Conservation (phyloP, 2,329 filamentous ascomycete genomes). For the Oidium heveae region DNA sequence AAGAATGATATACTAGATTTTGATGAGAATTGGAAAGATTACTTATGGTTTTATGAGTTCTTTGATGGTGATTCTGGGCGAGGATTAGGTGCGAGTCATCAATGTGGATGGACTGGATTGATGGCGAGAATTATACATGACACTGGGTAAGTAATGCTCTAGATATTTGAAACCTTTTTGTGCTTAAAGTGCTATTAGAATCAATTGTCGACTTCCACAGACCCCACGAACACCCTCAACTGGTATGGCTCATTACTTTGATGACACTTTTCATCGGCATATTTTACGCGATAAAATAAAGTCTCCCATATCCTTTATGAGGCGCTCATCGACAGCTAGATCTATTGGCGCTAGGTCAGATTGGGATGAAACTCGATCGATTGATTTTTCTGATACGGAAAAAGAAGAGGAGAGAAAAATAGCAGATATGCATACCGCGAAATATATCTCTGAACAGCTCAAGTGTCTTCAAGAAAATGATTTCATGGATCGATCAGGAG, state of each 20-base stretch:
- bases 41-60: conserved; percentile 92
- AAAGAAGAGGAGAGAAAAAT: conserved; percentile 23
- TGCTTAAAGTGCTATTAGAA: conserved; percentile 26
- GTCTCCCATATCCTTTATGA: conserved; percentile 24
- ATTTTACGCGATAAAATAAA: conserved; percentile 16
- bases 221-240: conserved; percentile 70
- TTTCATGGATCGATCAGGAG: conserved; percentile 19
- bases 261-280: conserved; percentile 53
- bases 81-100: conserved; percentile 75
- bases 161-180: conserved; percentile 1
- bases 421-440: conserved; percentile 46
- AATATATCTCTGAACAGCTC: conserved; percentile 63
- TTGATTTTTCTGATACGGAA: conserved; percentile 21
- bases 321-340: conserved; percentile 57
- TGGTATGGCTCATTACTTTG: conserved; percentile 82
- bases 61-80: conserved; percentile 83
- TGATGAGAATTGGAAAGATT: conserved; percentile 78
- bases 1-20: conserved; percentile 71
- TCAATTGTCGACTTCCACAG: conserved; percentile 75
- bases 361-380: conserved; percentile 26
- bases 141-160: conserved; percentile 44
- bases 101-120: conserved; percentile 88
- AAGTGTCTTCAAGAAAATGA: conserved; percentile 31
- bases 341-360: conserved; percentile 71
- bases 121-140: conserved; percentile 96